Conservation (phyloP, 176 grass and related monocot genomes). For the Aegilops sharonensis region DNA sequence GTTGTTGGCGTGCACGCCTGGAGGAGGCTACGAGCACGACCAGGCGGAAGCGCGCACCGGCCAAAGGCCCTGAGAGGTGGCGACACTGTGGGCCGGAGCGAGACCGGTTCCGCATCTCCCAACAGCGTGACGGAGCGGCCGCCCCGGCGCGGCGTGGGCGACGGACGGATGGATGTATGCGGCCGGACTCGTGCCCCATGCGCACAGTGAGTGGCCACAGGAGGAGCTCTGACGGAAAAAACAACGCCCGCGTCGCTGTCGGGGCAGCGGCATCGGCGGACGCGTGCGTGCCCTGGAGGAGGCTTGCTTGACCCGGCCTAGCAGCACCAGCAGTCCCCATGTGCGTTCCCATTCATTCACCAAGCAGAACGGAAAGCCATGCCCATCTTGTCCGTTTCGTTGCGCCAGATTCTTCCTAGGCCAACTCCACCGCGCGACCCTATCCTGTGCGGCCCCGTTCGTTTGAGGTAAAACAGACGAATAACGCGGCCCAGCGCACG, state of each 20-base stretch:
- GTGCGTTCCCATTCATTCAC: no score
- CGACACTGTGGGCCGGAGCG: not conserved
- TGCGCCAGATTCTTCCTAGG: no score
- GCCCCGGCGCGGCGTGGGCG: not conserved
- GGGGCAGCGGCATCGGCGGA: not conserved
- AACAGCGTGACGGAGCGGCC: not conserved
- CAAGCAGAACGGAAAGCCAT: no score
- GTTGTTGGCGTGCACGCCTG: not conserved
- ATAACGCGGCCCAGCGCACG: no score
- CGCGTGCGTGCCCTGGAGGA: not conserved
- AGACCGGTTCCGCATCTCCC: not conserved
- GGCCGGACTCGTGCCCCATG: constrained; percentile 28
- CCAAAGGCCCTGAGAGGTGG: not conserved
- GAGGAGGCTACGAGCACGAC: not conserved
- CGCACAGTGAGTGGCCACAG: not conserved
- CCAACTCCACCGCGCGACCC: no score
- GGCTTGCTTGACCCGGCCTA: no score
- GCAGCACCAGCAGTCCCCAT: no score
- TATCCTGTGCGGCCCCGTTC: no score
- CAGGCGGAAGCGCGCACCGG: not conserved
- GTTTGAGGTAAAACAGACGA: no score
- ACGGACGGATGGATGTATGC: not conserved
- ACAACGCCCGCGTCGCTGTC: constrained; percentile 8
- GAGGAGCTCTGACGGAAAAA: not conserved
- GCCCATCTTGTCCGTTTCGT: no score